These are phyloP conservation scores for Waltergamsia citrina DNA, from an alignment of 2,329 filamentous ascomycete species.

Conservation along the genomic window DNA sequence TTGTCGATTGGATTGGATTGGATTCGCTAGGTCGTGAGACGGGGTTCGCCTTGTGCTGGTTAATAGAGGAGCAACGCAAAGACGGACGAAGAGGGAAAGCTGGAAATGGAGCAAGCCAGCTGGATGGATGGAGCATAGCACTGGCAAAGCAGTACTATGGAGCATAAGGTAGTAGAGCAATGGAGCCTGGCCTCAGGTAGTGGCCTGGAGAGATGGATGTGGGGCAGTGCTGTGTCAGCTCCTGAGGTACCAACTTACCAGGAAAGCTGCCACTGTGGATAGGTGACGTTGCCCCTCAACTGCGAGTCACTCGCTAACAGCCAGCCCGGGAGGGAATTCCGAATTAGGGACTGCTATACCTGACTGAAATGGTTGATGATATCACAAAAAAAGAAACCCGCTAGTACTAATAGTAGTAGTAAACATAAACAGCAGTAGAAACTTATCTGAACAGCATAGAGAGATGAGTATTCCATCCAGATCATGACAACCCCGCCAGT, in stretches of 20 bases:
- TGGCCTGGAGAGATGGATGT: neutral
- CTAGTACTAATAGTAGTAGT: too few species aligned
- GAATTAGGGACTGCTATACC: too few species aligned
- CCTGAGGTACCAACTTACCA: neutral
- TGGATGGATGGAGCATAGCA: neutral
- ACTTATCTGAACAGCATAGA: too few species aligned
- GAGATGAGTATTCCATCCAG: too few species aligned
- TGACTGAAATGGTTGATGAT: too few species aligned
- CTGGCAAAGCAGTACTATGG: neutral
- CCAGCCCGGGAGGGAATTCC: neutral
- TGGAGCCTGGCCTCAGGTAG: slow-evolving; percentile 1
- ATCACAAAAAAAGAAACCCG: neutral
- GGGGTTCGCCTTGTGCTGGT: neutral
- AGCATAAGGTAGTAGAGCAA: neutral
- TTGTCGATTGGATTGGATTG: too few species aligned
- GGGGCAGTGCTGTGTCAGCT: slow-evolving; percentile 5
- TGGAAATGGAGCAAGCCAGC: neutral
- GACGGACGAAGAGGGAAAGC: neutral
- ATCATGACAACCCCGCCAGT: too few species aligned
- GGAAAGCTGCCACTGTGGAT: too few species aligned
- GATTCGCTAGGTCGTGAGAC: neutral
- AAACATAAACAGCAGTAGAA: too few species aligned
- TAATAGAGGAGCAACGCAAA: neutral
- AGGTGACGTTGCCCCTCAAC: neutral
- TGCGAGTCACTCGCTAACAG: neutral